phyloP scores from a whole-genome alignment of 352 stramenopile species.

The Phytophthora cryptogea region DNA sequence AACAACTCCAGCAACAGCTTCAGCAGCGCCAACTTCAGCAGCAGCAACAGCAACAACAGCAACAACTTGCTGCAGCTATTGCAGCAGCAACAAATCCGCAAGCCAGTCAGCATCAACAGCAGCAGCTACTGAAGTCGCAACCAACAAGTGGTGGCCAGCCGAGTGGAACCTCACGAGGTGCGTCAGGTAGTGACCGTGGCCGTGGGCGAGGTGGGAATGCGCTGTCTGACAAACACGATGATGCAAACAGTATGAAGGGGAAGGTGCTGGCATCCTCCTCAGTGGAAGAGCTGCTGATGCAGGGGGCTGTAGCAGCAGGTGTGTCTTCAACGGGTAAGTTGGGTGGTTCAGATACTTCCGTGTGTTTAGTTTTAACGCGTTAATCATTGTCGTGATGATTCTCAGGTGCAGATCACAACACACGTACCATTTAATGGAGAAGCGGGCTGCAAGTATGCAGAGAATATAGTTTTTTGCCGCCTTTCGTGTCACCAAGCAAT shows the following conservation, averaged over 20 bases:
- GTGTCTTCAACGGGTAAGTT: slow-evolving; percentile 18
- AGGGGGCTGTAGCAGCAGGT: slow-evolving; percentile 13
- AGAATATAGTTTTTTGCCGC: slow-evolving; percentile 34
- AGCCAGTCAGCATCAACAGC: slow-evolving; percentile 28
- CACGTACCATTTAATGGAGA: slow-evolving; percentile 32
- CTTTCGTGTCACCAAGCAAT: slow-evolving; percentile 13
- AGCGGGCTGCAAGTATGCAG: slow-evolving; percentile 6
- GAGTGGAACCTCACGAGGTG: slow-evolving; percentile 33
- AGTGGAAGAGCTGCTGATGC: slow-evolving; percentile 43
- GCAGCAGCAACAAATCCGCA: slow-evolving; percentile 39
- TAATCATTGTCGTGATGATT: not conserved
- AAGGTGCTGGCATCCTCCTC: slow-evolving; percentile 27
- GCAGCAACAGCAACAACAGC: slow-evolving; percentile 39
- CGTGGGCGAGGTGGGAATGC: slow-evolving; percentile 16
- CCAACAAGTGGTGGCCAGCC: slow-evolving; percentile 18
- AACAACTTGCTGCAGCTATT: slow-evolving; percentile 47
- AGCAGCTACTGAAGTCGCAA: slow-evolving; percentile 14
- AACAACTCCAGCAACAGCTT: slow-evolving; percentile 3
- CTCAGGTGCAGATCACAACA: slow-evolving; percentile 26
- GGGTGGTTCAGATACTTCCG: not conserved
- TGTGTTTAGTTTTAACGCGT: slow-evolving; percentile 15
- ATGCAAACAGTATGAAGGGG: slow-evolving; percentile 34
- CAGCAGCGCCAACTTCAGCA: slow-evolving; percentile 1
- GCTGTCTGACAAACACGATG: slow-evolving; percentile 34
- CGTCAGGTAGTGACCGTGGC: slow-evolving; percentile 21